phyloP scores from a whole-genome alignment of 2,329 filamentous ascomycete genomes.

The Aspergillus awamori region DNA sequence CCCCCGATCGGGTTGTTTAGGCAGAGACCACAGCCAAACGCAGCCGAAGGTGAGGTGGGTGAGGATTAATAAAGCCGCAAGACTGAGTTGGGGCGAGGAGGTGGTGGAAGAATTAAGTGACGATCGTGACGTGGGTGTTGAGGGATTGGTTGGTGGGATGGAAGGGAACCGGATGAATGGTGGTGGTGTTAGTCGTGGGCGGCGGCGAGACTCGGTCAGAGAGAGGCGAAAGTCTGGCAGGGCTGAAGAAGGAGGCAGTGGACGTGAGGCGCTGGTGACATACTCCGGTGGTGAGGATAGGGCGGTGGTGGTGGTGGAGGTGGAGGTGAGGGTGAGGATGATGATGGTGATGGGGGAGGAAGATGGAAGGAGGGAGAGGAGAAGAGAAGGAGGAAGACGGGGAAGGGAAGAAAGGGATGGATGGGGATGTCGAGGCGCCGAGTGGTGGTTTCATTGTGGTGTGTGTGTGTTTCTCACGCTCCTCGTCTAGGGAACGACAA shows the following conservation, averaged over 20 bases:
- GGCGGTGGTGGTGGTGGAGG: slow-evolving; percentile 21
- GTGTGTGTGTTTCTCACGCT: slow-evolving; percentile 28
- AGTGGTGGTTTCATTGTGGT: slow-evolving; percentile 37
- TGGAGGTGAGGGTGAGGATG: slow-evolving; percentile 15
- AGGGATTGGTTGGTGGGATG: slow-evolving; percentile 14
- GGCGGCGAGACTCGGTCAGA: slow-evolving; percentile 35
- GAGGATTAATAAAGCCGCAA: neutral
- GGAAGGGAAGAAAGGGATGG: slow-evolving; percentile 34
- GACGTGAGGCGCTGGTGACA: slow-evolving; percentile 32
- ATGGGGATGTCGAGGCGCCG: slow-evolving; percentile 29
- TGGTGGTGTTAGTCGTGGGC: slow-evolving; percentile 18
- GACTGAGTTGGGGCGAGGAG: neutral
- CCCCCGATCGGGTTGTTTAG: slow-evolving; percentile 1
- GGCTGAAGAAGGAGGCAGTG: slow-evolving; percentile 26
- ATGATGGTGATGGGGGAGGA: slow-evolving; percentile 16
- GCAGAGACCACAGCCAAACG: slow-evolving; percentile 9
- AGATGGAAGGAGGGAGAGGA: slow-evolving; percentile 20
- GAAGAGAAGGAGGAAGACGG: slow-evolving; percentile 21
- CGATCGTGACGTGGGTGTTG: slow-evolving; percentile 29
- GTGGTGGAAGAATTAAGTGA: slow-evolving; percentile 7
- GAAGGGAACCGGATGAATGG: slow-evolving; percentile 17
- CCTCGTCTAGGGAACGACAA: slow-evolving; percentile 27
- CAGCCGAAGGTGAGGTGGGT: slow-evolving; percentile 9
- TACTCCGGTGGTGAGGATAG: slow-evolving; percentile 30
- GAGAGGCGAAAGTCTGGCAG: slow-evolving; percentile 35